Evolutionary conservation across 352 stramenopile species (phyloP), one percentile per base, ranked within the genome.

Genomic region (Phytopythium cucurbitacearum): DNA sequence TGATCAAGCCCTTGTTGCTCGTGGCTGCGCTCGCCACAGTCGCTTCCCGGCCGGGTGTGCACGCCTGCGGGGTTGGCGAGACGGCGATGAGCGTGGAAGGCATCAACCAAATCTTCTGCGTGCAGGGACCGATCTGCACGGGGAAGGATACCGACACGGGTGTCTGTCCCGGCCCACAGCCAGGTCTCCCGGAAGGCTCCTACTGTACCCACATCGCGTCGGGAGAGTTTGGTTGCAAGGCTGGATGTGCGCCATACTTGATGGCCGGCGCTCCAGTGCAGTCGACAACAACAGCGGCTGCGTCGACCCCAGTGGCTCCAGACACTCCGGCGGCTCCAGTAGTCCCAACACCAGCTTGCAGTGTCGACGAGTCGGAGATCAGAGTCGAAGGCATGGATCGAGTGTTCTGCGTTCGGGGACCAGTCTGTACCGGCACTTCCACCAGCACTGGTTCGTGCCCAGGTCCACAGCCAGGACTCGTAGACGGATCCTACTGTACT

Each of bases 361-460:
- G 21, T 28, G 21, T 28, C 21, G 21, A 28, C 21, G 21, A 28
- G 21, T 28, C 21, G 21, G 21, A 28, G 21, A 28, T 28, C 21
- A 72, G 67, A 15, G 68, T 70, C 33, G 64, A 65, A 37, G 47
- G 44, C 12, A 39, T 53, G 5, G n/a, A 40, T 0, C 15, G 32
- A 13, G 64, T 62, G n/a, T 76, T 65, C 56, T 76, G 67, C 40
- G 60, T 57, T 13, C 11, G 9, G 8, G 47, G 42, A 11, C 47
- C 47, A 21, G 47, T 76, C 28, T 73, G 67, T 48, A 62, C 67
- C 2, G 64, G 64, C 9, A 51, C 41, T 41, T 69, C 69, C 33
- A 66, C 62, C 46, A 60, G 67, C 57, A 71, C 67, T 3, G 47
- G 47, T 16, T 52, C 47, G 37, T 79, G 69, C 41, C 69, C 65